A percentile compares a stretch with the other conserved stretches of the same genome.
phyloP scores from a whole-genome alignment of 73 alveolate species.

The Paramecium bursaria region DNA sequence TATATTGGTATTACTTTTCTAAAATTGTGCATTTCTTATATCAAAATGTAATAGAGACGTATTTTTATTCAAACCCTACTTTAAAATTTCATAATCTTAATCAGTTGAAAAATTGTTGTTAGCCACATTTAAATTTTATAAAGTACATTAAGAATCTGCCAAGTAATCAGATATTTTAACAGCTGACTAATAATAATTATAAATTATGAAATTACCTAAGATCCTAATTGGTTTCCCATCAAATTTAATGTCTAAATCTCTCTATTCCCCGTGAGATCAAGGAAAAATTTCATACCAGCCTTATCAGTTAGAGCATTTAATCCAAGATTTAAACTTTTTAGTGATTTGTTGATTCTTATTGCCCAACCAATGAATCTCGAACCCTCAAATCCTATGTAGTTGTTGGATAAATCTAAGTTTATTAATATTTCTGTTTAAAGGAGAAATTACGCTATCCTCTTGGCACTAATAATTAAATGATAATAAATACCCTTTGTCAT shows the following conservation, averaged over 20 bases:
- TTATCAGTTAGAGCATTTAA: conserved; percentile 86
- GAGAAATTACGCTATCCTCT: conserved; percentile 82
- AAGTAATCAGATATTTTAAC: conserved; percentile 52
- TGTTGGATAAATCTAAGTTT: conserved; percentile 79
- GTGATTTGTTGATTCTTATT: conserved; percentile 76
- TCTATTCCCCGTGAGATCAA: conserved; percentile 76
- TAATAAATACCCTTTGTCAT: conserved; percentile 81
- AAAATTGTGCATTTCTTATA: conserved; percentile 77
- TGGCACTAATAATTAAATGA: conserved; percentile 55
- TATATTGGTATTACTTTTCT: conserved; percentile 17
- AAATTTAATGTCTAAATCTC: conserved; percentile 73
- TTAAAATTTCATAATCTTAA: conserved; percentile 68
- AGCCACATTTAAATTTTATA: conserved; percentile 72
- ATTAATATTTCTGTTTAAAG: conserved; percentile 77
- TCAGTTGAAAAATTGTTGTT: conserved; percentile 73
- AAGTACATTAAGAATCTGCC: conserved; percentile 71
- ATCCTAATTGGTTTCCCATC: conserved; percentile 78
- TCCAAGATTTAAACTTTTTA: conserved; percentile 73
- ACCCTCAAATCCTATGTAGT: conserved; percentile 87
- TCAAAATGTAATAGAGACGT: conserved; percentile 74
- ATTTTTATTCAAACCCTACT: conserved; percentile 72
- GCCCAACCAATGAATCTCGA: conserved; percentile 86
- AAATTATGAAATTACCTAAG: conserved; percentile 9
- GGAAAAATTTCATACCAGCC: conserved; percentile 84
- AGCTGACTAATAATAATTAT: conserved; percentile 62